These are phyloP conservation scores for Fusarium brevicatenulatum DNA, from an alignment of 2,329 filamentous ascomycete species.

Conservation along the genomic window DNA sequence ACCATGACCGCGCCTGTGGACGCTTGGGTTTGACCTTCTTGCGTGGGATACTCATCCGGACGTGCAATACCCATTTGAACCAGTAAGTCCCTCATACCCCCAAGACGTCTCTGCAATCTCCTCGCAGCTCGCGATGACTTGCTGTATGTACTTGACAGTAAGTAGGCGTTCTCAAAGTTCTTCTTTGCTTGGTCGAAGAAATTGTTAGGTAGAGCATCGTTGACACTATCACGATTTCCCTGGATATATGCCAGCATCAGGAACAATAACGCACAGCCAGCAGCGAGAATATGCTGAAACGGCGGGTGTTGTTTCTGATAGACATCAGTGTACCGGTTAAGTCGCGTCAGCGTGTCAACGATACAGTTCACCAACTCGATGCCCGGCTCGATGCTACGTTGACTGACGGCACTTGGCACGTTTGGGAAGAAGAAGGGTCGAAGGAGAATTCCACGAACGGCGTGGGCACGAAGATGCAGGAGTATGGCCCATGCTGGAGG, in stretches of 20 bases:
- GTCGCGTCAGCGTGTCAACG: background rate
- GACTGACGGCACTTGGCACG: background rate
- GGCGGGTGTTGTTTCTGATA: conserved; percentile 1
- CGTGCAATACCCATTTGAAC: background rate
- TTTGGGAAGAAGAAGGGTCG: background rate
- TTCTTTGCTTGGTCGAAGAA: background rate
- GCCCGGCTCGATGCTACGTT: background rate
- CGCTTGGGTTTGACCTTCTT: background rate
- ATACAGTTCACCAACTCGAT: background rate
- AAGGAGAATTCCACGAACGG: background rate
- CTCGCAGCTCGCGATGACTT: background rate
- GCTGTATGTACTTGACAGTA: background rate
- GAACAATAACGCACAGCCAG: background rate
- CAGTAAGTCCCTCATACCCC: background rate
- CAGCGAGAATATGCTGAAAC: background rate
- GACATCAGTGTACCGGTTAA: background rate
- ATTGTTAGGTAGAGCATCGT: background rate
- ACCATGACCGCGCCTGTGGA: background rate
- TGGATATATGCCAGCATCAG: background rate
- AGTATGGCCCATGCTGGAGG: background rate
- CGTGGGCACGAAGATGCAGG: background rate
- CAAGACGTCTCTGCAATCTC: background rate
- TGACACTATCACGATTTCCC: background rate
- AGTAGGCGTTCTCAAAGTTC: background rate
- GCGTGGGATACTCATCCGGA: background rate